Percentiles rank a stretch among this genome's conserved stretches.
Conservation (phyloP, 2,329 filamentous ascomycete genomes). For the Colletotrichum orbiculare region DNA sequence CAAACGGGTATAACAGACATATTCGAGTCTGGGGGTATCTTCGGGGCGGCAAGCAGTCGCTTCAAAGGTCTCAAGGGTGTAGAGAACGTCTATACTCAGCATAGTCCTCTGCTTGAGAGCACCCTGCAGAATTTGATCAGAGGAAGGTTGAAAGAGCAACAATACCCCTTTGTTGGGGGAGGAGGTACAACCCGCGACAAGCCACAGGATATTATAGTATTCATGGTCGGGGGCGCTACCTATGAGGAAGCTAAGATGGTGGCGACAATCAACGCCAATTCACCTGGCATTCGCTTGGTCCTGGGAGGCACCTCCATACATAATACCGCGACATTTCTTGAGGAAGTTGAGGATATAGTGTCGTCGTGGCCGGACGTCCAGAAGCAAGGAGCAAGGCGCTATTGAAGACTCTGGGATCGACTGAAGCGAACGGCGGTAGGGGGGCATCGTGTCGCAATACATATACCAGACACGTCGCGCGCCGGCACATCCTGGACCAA, state of each 20-base stretch:
- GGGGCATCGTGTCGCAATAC: no score
- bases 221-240: constrained; percentile 92
- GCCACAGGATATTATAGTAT: constrained; percentile 95
- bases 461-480: no score
- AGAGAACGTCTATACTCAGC: constrained; percentile 98
- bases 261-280: constrained; percentile 91
- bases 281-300: constrained; percentile 88
- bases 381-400: constrained; percentile 37
- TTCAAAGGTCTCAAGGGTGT: constrained; percentile 97
- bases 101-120: constrained; percentile 86
- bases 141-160: constrained; percentile 83
- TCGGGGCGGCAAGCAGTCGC: constrained; percentile 85
- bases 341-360: constrained; percentile 91
- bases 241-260: constrained; percentile 98
- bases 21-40: constrained; percentile 91
- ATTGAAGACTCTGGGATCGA: constrained; percentile 23
- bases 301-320: constrained; percentile 89
- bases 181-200: constrained; percentile 90
- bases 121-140: constrained; percentile 95
- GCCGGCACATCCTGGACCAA: no score
- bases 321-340: constrained; percentile 88
- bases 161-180: constrained; percentile 94
- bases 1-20: constrained; percentile 87
- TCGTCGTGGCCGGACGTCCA: constrained; percentile 81
- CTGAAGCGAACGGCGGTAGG: no score